A percentile compares a stretch with the other conserved stretches of the same genome.
Evolutionary conservation across 1,284 basidiomycete species (phyloP).

Genomic region (Cryptococcus sp.): DNA sequence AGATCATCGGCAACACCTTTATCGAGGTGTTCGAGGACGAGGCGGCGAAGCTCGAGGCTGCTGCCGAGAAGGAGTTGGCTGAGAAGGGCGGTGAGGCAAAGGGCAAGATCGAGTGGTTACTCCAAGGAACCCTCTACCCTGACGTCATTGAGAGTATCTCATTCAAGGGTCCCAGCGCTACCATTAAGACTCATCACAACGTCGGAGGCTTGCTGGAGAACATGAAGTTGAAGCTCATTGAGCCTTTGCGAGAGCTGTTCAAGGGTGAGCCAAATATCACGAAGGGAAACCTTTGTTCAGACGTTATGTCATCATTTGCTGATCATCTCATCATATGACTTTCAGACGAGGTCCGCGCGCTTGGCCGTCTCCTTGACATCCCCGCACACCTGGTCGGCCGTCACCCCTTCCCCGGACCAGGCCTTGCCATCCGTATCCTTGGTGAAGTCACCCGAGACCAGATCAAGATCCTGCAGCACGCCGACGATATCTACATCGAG

Average conservation of each 20-base stretch:
- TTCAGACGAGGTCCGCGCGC: constrained; percentile 89
- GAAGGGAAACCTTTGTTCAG: neutral
- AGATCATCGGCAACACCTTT: constrained; percentile 99
- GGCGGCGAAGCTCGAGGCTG: constrained; percentile 83
- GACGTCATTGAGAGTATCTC: constrained; percentile 99
- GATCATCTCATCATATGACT: too few species aligned
- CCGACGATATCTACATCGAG: constrained; percentile 96
- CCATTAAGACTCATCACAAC: constrained; percentile 99
- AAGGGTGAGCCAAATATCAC: constrained; percentile 66
- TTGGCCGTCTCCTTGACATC: constrained; percentile 88
- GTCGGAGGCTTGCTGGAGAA: constrained; percentile 94
- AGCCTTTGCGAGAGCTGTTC: constrained; percentile 96
- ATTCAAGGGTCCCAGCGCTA: constrained; percentile 98
- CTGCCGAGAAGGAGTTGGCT: constrained; percentile 70
- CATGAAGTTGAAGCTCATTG: constrained; percentile 99
- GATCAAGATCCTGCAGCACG: constrained; percentile 90
- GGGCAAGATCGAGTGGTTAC: constrained; percentile 92
- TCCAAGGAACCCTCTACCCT: constrained; percentile 98
- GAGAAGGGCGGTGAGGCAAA: constrained; percentile 69
- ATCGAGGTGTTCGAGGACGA: constrained; percentile 97
- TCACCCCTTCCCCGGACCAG: constrained; percentile 99
- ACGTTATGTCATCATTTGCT: too few species aligned
- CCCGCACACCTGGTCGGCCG: constrained; percentile 91
- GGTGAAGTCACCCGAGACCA: constrained; percentile 92
- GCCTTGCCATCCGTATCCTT: constrained; percentile 97